Percentiles rank a stretch among this genome's conserved stretches.
These are phyloP conservation scores for Gypsophila paniculata DNA, from an alignment of 179 eudicot genomes.

Conservation along the genomic window DNA sequence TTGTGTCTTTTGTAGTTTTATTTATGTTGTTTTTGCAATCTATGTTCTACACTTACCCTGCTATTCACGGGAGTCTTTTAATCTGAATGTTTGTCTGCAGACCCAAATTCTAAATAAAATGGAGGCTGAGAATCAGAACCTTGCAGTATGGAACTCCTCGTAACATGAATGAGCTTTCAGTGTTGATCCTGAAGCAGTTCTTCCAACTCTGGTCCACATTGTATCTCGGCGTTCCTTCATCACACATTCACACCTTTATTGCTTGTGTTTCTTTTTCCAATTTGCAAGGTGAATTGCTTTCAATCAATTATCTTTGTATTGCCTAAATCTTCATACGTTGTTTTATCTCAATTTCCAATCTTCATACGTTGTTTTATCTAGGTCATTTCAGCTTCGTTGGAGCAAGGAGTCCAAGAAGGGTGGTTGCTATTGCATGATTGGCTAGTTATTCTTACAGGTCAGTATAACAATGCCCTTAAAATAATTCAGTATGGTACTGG, in stretches of 20 bases:
- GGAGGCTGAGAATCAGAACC: slow-evolving; percentile 85
- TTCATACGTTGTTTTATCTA: slow-evolving; percentile 31
- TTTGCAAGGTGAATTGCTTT: too few relatives aligned
- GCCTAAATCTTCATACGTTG: too few relatives aligned
- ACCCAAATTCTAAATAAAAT: slow-evolving; percentile 58
- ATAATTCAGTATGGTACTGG: slow-evolving; percentile 52
- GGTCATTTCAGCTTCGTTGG: slow-evolving; percentile 88
- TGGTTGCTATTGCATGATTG: slow-evolving; percentile 91
- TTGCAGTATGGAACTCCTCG: slow-evolving; percentile 73
- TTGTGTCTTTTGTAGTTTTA: too few relatives aligned
- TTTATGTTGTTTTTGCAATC: too few relatives aligned
- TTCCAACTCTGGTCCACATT: slow-evolving; percentile 90
- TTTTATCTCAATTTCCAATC: too few relatives aligned
- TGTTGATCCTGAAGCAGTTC: slow-evolving; percentile 91
- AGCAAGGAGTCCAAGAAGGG: slow-evolving; percentile 92
- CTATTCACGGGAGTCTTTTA: too few relatives aligned
- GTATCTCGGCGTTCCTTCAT: slow-evolving; percentile 27
- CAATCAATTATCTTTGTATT: too few relatives aligned
- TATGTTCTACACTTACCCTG: too few relatives aligned
- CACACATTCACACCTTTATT: too few relatives aligned
- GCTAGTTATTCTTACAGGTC: slow-evolving; percentile 94
- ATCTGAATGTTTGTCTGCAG: slow-evolving; percentile 47
- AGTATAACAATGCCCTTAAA: slow-evolving; percentile 78
- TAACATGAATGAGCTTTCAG: slow-evolving; percentile 77
- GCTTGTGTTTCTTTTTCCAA: too few relatives aligned